Base-by-base conservation (phyloP, 352 stramenopile species). In the Globisporangium cederbergense region DNA sequence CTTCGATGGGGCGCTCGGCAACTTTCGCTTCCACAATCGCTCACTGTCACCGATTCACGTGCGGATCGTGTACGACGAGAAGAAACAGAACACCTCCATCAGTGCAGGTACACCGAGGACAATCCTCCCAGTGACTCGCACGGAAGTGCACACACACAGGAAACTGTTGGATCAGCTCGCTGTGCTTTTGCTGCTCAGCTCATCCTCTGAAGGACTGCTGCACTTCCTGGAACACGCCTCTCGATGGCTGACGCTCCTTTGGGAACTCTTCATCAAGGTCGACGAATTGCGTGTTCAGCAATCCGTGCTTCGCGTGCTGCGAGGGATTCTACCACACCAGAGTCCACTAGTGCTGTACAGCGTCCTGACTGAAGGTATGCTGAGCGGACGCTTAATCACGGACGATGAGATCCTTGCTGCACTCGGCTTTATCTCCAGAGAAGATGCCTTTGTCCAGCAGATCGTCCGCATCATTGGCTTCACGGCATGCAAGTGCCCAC, bases 1-100 rank as follows among this genome's bases (percentile, higher is more conserved):
- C 13, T 93, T 98, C 57, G 76, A 97, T 36, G 93, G 93, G 0
- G 81, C 83, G 57, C 62, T 98, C 38, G 79, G 81, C 30, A 85
- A 96, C 42, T 89, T 97, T 28, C 87, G 90, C 4, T 97, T 95
- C 42, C 95, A 97, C 59, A 95, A 91, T 52, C 84, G 93, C 1
- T 86, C 91, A 14, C 58, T 98, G 18, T 97, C 89, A 13, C 88
- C 92, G 4, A 98, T 98, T 60, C 93, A 98, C 64, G 89, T 97
- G 13, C 86, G 87, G 1, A 93, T 98, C 42, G 81, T 97, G 18
- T 98, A 74, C 46, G 93, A 98, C 57, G 79, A 91, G 52, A 88
- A 86, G 50, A 89, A 77, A 8, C 40, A 58, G 38, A 63, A 40
- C 16, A 18, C 22, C 2, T 36, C n/a, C 6, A 51, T 1, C 7